Evolutionary conservation across 768 basidiomycete genomes (phyloP).

Genomic region (Tulasnella sp.): DNA sequence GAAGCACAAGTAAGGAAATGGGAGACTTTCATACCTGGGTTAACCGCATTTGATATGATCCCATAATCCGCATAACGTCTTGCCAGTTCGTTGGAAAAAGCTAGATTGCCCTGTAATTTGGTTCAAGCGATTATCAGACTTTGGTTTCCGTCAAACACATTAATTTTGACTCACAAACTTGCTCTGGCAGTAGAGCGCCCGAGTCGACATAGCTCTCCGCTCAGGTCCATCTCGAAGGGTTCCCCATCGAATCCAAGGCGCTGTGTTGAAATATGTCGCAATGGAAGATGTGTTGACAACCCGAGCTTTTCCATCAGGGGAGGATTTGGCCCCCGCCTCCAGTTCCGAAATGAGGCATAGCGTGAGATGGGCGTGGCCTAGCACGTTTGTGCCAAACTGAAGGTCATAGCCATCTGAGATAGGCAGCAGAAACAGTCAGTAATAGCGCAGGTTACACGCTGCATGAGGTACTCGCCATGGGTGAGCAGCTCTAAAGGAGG

Average conservation of each 20-base stretch:
- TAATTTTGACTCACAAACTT: conserved; percentile 24
- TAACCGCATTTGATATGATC: conserved; percentile 6
- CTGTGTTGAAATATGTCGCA: conserved; percentile 22
- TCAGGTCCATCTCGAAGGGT: conserved; percentile 6
- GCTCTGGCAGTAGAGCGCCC: conserved; percentile 6
- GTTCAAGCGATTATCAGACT: not conserved
- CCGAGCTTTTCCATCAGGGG: conserved; percentile 35
- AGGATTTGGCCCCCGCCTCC: conserved; percentile 30
- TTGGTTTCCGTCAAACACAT: not conserved
- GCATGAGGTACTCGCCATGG: not conserved
- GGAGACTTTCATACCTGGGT: conserved; percentile 1
- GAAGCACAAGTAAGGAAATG: not conserved
- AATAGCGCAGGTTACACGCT: not conserved
- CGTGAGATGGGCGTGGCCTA: conserved; percentile 51
- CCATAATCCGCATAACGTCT: conserved; percentile 15
- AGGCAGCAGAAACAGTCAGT: not conserved
- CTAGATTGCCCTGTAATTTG: not conserved
- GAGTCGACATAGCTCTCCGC: not conserved
- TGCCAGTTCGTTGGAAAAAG: conserved; percentile 17
- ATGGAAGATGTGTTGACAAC: conserved; percentile 39
- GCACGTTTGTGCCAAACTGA: conserved; percentile 39
- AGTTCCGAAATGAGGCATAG: conserved; percentile 40
- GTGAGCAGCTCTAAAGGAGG: conserved; percentile 33
- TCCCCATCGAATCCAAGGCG: conserved; percentile 22
- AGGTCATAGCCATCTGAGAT: conserved; percentile 38